phyloP scores from a whole-genome alignment of 306 rosid genomes.

The Inga oerstediana region DNA sequence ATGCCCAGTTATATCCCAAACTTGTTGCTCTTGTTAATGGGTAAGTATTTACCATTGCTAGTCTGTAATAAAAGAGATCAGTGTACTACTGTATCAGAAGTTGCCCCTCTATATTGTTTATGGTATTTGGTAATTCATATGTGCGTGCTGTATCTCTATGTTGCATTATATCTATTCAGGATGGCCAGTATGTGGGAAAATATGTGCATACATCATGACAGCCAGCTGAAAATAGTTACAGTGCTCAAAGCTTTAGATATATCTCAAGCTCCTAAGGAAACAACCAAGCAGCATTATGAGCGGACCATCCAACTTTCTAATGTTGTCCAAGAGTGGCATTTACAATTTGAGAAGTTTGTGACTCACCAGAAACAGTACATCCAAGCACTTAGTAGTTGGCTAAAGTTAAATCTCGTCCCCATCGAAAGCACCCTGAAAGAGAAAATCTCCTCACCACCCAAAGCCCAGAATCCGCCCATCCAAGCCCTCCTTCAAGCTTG shows the following conservation, averaged over 20 bases:
- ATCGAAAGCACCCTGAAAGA: constrained; percentile 15
- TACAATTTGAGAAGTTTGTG: constrained; percentile 10
- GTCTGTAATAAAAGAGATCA: not conserved
- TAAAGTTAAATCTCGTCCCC: constrained; percentile 1
- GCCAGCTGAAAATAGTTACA: constrained; percentile 20
- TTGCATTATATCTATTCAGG: not conserved
- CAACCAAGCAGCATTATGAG: constrained; percentile 21
- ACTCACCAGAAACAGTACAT: constrained; percentile 22
- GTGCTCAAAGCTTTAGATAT: constrained; percentile 14
- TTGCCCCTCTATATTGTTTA: not conserved
- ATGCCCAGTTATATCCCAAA: constrained; percentile 59
- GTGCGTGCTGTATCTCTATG: not conserved
- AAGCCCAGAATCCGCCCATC: constrained; percentile 20
- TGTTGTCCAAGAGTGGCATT: constrained; percentile 19
- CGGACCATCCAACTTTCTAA: constrained; percentile 12
- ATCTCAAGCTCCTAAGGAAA: constrained; percentile 23
- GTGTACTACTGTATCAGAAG: not conserved
- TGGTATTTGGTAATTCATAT: not conserved
- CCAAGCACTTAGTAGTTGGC: constrained; percentile 19
- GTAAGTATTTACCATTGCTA: constrained; percentile 29
- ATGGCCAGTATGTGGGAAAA: constrained; percentile 17
- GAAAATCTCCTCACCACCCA: constrained; percentile 13
- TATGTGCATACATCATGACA: constrained; percentile 1
- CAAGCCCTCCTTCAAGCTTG: constrained; percentile 13
- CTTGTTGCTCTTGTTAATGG: constrained; percentile 57